Percentiles rank a stretch among this genome's conserved stretches.
Evolutionary conservation across 106 monocot genomes (phyloP).

Genomic region (Phalaenopsis equestris): DNA sequence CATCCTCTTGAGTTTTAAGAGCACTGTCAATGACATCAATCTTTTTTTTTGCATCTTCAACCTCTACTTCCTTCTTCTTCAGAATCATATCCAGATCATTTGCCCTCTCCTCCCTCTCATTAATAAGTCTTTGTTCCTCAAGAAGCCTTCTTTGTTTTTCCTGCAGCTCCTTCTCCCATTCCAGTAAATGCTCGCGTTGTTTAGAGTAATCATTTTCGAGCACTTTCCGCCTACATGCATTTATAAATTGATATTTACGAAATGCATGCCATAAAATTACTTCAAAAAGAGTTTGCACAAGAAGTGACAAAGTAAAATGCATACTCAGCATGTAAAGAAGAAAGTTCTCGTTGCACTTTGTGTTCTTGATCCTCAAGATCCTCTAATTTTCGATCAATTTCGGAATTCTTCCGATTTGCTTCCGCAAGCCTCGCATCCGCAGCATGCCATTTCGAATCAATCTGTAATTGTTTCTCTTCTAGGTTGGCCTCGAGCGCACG

Average conservation of each 20-base stretch:
- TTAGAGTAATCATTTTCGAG: constrained; percentile 47
- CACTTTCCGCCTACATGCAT: constrained; percentile 40
- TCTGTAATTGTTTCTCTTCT: constrained; percentile 73
- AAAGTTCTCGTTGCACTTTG: constrained; percentile 53
- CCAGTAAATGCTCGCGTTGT: constrained; percentile 55
- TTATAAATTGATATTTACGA: background rate
- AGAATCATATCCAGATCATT: constrained; percentile 47
- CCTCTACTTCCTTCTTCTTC: constrained; percentile 59
- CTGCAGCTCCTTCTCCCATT: constrained; percentile 76
- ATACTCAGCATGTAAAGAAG: constrained; percentile 67
- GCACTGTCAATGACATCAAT: constrained; percentile 30
- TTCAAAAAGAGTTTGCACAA: background rate
- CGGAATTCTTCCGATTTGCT: constrained; percentile 75
- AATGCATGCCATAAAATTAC: background rate
- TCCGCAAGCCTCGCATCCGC: constrained; percentile 91
- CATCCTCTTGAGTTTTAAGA: constrained; percentile 67
- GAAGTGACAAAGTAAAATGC: constrained; percentile 1
- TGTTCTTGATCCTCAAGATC: constrained; percentile 64
- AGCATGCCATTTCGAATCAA: constrained; percentile 53
- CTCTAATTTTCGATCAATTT: constrained; percentile 66
- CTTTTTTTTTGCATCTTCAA: constrained; percentile 43
- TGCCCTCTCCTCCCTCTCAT: constrained; percentile 67
- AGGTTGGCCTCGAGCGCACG: constrained; percentile 54
- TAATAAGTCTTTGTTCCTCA: constrained; percentile 71
- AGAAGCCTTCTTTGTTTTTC: constrained; percentile 80